These are phyloP conservation scores for Leccinum boreale DNA, from an alignment of 768 basidiomycete genomes.

Conservation along the genomic window DNA sequence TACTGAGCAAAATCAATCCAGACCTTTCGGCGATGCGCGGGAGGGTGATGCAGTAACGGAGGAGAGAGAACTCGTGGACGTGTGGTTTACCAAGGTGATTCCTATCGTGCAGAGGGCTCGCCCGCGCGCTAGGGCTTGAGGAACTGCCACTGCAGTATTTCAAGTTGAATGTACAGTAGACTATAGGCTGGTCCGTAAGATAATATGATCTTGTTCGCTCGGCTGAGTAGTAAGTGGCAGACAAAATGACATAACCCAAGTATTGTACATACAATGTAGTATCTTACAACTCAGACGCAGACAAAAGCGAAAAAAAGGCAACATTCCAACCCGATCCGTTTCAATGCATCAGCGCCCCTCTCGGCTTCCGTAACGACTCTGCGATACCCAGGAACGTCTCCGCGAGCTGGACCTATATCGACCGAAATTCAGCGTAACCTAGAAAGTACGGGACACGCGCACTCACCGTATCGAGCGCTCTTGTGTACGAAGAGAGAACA, in stretches of 20 bases:
- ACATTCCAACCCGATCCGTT: neutral
- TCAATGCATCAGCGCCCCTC: slow-evolving; percentile 45
- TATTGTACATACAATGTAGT: no score
- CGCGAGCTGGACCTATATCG: slow-evolving; percentile 50
- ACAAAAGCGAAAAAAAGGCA: neutral
- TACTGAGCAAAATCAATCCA: neutral
- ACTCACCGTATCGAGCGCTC: slow-evolving; percentile 49
- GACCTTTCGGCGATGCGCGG: neutral
- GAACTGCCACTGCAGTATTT: no score
- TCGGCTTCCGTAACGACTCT: slow-evolving; percentile 53
- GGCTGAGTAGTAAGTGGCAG: no score
- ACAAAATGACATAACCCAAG: neutral
- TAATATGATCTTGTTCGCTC: no score
- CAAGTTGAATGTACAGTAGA: no score
- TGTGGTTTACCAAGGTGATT: slow-evolving; percentile 19
- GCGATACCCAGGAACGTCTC: slow-evolving; percentile 58
- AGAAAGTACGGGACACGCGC: neutral
- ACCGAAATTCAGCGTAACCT: neutral
- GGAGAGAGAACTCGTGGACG: slow-evolving; percentile 5
- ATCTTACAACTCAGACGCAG: neutral
- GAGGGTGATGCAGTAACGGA: neutral
- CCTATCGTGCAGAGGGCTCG: slow-evolving; percentile 17
- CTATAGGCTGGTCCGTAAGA: no score
- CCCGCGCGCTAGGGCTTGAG: neutral
- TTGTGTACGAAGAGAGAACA: slow-evolving; percentile 45